A percentile compares a stretch with the other conserved stretches of the same genome.
These are phyloP conservation scores for Catunica adiposa DNA, from an alignment of 2,329 filamentous ascomycete genomes.

Conservation along the genomic window DNA sequence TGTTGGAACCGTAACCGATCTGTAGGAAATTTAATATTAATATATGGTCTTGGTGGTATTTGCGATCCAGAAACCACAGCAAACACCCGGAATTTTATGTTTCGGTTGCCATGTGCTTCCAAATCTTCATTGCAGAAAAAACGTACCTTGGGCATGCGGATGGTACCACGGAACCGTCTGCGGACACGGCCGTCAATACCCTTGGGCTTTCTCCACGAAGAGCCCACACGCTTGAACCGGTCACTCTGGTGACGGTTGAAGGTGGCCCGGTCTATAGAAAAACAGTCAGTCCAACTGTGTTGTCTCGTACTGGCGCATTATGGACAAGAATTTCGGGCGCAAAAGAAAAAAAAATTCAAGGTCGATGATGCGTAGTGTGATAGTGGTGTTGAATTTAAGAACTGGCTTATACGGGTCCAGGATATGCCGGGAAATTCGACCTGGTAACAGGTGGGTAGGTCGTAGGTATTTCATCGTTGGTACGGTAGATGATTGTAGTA, in stretches of 20 bases:
- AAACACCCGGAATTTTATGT: not conserved
- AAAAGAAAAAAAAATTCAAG: constrained; percentile 1
- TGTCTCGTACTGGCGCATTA: not conserved
- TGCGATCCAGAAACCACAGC: too few relatives aligned
- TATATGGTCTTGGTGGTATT: not conserved
- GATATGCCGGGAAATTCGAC: not conserved
- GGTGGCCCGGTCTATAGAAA: constrained; percentile 63
- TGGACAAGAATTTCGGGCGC: not conserved
- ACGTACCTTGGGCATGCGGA: constrained; percentile 95
- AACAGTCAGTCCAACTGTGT: constrained; percentile 14
- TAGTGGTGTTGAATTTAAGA: not conserved
- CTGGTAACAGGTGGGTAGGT: not conserved
- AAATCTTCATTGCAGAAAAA: not conserved
- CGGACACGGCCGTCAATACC: constrained; percentile 98
- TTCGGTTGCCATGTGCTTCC: not conserved
- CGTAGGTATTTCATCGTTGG: not conserved
- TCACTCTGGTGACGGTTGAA: constrained; percentile 98
- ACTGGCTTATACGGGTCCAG: too few relatives aligned
- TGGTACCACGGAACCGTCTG: constrained; percentile 90
- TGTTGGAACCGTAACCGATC: constrained; percentile 99
- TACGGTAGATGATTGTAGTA: not conserved
- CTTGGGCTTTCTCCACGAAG: constrained; percentile 98
- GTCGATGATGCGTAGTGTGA: not conserved
- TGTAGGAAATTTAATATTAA: constrained; percentile 23
- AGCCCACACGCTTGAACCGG: constrained; percentile 79